phyloP scores from a whole-genome alignment of 2,329 filamentous ascomycete genomes.

The Hawksworthiomyces lignivorus region DNA sequence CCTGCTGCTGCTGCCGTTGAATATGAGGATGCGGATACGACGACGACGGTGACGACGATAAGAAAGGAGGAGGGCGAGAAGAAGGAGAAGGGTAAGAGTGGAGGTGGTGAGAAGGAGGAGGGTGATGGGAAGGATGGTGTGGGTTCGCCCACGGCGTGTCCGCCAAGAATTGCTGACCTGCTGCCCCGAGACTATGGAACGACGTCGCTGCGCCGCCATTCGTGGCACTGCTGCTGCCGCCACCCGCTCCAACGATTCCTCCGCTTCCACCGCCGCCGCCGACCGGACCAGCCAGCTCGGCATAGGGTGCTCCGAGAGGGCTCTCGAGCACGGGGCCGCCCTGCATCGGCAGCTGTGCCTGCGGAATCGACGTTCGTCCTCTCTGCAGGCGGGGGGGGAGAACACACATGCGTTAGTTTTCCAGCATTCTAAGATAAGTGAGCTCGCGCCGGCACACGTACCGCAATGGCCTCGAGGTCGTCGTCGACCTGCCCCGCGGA shows the following conservation, averaged over 20 bases:
- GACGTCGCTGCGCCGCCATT: slow-evolving; percentile 22
- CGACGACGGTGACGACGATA: no score
- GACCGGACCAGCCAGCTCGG: not conserved
- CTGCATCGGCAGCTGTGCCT: not conserved
- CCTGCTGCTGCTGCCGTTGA: slow-evolving; percentile 12
- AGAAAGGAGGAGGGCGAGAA: not conserved
- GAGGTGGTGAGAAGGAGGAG: no score
- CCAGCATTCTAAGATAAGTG: not conserved
- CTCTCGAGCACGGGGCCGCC: slow-evolving; percentile 14
- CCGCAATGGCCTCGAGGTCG: slow-evolving; percentile 82
- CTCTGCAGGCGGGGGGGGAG: not conserved
- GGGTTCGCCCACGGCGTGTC: slow-evolving; percentile 91
- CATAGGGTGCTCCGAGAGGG: slow-evolving; percentile 19
- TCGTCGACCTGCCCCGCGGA: slow-evolving; percentile 69
- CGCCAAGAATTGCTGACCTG: slow-evolving; percentile 80
- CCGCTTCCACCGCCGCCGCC: not conserved
- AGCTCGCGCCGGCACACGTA: slow-evolving; percentile 39
- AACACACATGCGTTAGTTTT: not conserved
- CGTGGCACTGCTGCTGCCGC: not conserved
- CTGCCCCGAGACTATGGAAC: slow-evolving; percentile 49
- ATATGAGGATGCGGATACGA: slow-evolving; percentile 23
- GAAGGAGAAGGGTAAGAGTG: no score
- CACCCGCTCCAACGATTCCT: not conserved
- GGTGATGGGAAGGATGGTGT: slow-evolving; percentile 64
- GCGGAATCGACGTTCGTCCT: not conserved